Evolutionary conservation across 1,284 basidiomycete species (phyloP).

Genomic region (Xerocomus amazonicus): DNA sequence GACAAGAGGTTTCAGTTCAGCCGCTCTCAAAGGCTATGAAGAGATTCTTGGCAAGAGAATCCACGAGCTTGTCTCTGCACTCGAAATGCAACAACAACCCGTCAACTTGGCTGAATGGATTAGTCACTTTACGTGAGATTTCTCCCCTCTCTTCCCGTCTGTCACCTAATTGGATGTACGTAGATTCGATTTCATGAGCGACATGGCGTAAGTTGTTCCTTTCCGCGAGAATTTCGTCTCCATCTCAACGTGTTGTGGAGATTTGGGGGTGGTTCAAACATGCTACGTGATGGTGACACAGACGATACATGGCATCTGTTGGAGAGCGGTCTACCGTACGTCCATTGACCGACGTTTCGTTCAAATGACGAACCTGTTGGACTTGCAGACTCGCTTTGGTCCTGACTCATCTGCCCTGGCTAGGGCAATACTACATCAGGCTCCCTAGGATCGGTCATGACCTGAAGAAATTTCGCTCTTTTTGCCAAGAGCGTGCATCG

Average conservation of each 20-base stretch:
- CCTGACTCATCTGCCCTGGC: slow-evolving; percentile 44
- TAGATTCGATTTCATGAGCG: slow-evolving; percentile 63
- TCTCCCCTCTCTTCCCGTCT: slow-evolving; percentile 10
- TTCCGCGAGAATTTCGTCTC: background rate
- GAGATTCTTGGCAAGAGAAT: slow-evolving; percentile 39
- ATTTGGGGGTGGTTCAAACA: slow-evolving; percentile 48
- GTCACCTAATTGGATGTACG: slow-evolving; percentile 11
- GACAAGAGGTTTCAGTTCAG: slow-evolving; percentile 48
- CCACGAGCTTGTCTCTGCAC: slow-evolving; percentile 37
- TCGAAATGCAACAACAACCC: slow-evolving; percentile 34
- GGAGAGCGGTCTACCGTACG: slow-evolving; percentile 39
- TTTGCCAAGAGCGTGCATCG: slow-evolving; percentile 34
- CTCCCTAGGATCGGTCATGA: slow-evolving; percentile 32
- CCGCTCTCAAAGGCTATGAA: slow-evolving; percentile 52
- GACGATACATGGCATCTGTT: slow-evolving; percentile 36
- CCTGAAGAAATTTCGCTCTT: slow-evolving; percentile 32
- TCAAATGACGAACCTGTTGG: slow-evolving; percentile 1
- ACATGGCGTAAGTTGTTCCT: slow-evolving; percentile 48
- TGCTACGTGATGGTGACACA: slow-evolving; percentile 41
- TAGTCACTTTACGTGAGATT: slow-evolving; percentile 50
- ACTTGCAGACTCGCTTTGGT: slow-evolving; percentile 33
- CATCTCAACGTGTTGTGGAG: slow-evolving; percentile 27
- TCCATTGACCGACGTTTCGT: slow-evolving; percentile 3
- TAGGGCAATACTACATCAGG: slow-evolving; percentile 30
- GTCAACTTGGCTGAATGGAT: slow-evolving; percentile 46